Base-by-base conservation (phyloP, 2,329 filamentous ascomycete genomes). In the Stemphylium beticola region DNA sequence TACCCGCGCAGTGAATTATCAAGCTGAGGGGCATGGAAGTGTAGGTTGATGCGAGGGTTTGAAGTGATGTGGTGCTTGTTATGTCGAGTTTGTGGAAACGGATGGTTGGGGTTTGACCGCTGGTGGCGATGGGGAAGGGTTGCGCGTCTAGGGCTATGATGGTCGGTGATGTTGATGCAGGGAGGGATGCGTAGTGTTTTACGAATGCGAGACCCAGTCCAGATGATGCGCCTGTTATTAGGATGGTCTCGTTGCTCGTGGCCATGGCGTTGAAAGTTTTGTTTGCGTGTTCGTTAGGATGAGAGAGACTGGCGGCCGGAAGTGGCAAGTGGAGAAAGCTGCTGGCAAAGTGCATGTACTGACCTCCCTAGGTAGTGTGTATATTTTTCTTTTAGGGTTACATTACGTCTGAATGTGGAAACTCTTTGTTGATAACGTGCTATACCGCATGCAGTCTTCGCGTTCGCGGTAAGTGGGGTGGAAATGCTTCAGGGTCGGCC, bases 211-310 rank as follows among this genome's bases (percentile, higher is more conserved):
- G 85, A 29, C 95, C 95, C 75, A 99, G 97, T 60, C 95, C 95
- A 32, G 91, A 95, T 4, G 91, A 95, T 32, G 93, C 93, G 54
- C 95, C 93, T n/a, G 95, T 98, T 66, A 99, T 86, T 53, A 98
- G 78, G 55, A 98, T 82, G 5, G 91, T 97, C 44, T 55, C 10
- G 20, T 15, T 17, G 17, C 20, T 40, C 11, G 12, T 17, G 17
- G n/a, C 11, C 31, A 31, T 49, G 3, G 4, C 36, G 14, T 6
- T 24, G n/a, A 8, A 4, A 4, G 3, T 22, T 29, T 12, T 49
- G 14, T 10, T 12, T 17, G 17, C 26, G 34, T 15, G 43, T 22
- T 26, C 24, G 24, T 8, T 26, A 26, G 24, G 24, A 26, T 7
- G 24, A 9, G 24, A 9, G 4, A 9, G 4, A 22, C 3, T 9